Evolutionary conservation across 352 stramenopile genomes (phyloP).

Genomic region (Globisporangium carolinianum): DNA sequence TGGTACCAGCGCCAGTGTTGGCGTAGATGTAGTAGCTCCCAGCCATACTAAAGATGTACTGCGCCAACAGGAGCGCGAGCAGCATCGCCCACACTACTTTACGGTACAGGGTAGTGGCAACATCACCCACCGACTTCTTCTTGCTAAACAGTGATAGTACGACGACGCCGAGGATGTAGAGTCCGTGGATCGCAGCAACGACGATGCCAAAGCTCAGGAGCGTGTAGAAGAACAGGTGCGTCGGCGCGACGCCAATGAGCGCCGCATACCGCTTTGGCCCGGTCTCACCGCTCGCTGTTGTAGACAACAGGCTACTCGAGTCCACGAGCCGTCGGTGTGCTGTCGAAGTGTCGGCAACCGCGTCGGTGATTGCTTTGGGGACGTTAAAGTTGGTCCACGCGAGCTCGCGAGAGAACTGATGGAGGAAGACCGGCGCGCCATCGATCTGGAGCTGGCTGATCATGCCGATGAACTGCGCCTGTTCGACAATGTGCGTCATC

Average conservation of each 20-base stretch:
- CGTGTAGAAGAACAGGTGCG: constrained; percentile 81
- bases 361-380: constrained; percentile 35
- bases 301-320: constrained; percentile 13
- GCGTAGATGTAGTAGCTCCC: constrained; percentile 69
- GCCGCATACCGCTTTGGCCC: constrained; percentile 64
- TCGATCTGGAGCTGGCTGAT: constrained; percentile 74
- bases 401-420: constrained; percentile 77
- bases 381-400: constrained; percentile 87
- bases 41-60: constrained; percentile 86
- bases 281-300: constrained; percentile 30
- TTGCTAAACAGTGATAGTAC: constrained; percentile 40
- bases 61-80: constrained; percentile 62
- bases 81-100: constrained; percentile 76
- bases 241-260: constrained; percentile 50
- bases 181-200: constrained; percentile 44
- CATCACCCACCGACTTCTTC: constrained; percentile 50
- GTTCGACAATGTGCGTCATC: constrained; percentile 82
- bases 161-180: constrained; percentile 57
- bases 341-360: constrained; percentile 2
- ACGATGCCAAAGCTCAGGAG: constrained; percentile 55
- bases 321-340: constrained; percentile 13
- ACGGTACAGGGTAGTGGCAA: constrained; percentile 63
- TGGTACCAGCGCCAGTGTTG: constrained; percentile 21
- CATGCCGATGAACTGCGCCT: constrained; percentile 80
- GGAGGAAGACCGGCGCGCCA: constrained; percentile 67